phyloP scores from a whole-genome alignment of 2,329 filamentous ascomycete species.

The Coniochaeta pulveracea region DNA sequence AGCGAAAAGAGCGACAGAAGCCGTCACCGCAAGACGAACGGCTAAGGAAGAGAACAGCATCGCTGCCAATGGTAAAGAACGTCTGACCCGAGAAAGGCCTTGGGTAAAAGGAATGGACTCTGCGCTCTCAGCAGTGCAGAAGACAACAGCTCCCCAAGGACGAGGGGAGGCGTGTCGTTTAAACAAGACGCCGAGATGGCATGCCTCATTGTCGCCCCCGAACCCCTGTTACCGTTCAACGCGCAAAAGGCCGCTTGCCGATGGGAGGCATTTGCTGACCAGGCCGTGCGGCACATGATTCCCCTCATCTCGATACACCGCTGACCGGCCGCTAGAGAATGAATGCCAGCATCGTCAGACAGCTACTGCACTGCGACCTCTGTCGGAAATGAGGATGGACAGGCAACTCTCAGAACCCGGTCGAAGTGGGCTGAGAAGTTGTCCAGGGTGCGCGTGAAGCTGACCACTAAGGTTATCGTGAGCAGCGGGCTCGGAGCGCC shows the following conservation, averaged over 20 bases:
- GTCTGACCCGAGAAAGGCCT: background rate
- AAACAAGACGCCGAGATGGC: background rate
- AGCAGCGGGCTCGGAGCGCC: background rate
- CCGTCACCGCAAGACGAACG: background rate
- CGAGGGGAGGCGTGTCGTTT: background rate
- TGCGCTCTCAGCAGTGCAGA: background rate
- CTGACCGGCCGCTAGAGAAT: background rate
- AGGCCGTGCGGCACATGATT: too few species aligned
- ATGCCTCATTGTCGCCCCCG: background rate
- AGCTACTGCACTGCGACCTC: background rate
- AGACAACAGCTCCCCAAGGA: background rate
- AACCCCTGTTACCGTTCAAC: too few species aligned
- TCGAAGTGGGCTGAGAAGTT: background rate
- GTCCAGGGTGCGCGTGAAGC: conserved; percentile 11
- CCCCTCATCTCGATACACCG: background rate
- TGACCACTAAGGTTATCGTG: background rate
- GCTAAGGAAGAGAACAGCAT: background rate
- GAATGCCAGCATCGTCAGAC: background rate
- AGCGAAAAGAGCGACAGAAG: background rate
- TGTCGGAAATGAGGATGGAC: background rate
- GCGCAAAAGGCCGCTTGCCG: background rate
- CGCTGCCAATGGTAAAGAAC: background rate
- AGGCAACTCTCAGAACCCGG: background rate
- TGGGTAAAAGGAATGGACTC: background rate
- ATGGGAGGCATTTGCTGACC: background rate